phyloP scores from a whole-genome alignment of 148 eudicot species.

The Rhododendron mucronatum region DNA sequence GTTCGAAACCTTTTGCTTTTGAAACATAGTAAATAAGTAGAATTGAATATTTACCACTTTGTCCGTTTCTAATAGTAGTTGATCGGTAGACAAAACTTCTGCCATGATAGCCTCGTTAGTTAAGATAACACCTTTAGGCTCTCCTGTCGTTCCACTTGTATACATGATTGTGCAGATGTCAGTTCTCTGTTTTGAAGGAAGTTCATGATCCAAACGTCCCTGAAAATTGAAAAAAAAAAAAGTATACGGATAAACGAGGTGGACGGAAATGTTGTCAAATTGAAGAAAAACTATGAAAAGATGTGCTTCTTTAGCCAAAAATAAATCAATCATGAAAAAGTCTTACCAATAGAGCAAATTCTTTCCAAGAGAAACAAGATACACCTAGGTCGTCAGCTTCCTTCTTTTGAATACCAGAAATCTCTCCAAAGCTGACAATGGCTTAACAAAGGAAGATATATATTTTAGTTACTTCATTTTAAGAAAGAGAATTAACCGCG shows the following conservation, averaged over 20 bases:
- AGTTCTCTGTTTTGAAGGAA: slow-evolving; percentile 52
- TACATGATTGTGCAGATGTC: slow-evolving; percentile 88
- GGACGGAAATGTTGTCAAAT: neutral
- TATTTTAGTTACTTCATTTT: slow-evolving; percentile 9
- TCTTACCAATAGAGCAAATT: slow-evolving; percentile 58
- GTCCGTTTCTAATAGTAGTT: slow-evolving; percentile 57
- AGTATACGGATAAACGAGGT: neutral
- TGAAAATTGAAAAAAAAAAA: slow-evolving; percentile 52
- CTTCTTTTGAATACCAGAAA: slow-evolving; percentile 54
- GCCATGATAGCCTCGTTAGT: slow-evolving; percentile 57
- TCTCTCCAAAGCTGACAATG: slow-evolving; percentile 72
- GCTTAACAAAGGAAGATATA: slow-evolving; percentile 37
- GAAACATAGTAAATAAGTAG: neutral
- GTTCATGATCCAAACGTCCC: slow-evolving; percentile 57
- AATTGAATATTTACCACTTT: slow-evolving; percentile 39
- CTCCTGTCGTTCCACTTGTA: slow-evolving; percentile 95
- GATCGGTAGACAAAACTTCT: slow-evolving; percentile 60
- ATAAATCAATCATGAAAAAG: neutral
- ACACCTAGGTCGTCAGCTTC: slow-evolving; percentile 65
- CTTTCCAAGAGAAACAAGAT: slow-evolving; percentile 85
- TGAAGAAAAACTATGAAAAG: neutral
- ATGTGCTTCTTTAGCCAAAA: neutral
- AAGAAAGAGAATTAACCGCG: neutral
- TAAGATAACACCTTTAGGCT: slow-evolving; percentile 92
- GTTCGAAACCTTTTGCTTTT: neutral